Evolutionary conservation across 2,329 filamentous ascomycete species (phyloP).

Genomic region (Rutstroemia sp.): DNA sequence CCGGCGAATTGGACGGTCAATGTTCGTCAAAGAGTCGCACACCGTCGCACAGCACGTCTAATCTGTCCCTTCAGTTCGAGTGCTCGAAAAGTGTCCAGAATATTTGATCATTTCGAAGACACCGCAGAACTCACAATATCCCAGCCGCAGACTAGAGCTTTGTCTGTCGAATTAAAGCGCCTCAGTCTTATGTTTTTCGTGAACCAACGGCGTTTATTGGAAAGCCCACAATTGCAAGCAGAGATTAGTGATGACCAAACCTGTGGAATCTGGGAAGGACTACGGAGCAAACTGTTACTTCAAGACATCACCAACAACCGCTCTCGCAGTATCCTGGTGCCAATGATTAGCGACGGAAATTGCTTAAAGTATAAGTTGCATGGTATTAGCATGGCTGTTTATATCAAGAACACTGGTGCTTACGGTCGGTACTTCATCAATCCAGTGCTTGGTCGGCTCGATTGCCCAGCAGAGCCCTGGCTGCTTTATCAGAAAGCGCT

Average conservation of each 20-base stretch:
- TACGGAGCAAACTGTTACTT: slow-evolving; percentile 51
- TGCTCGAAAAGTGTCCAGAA: slow-evolving; percentile 32
- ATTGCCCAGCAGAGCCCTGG: slow-evolving; percentile 48
- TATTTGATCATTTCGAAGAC: slow-evolving; percentile 45
- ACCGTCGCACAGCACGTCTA: slow-evolving; percentile 29
- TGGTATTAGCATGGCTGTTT: slow-evolving; percentile 38
- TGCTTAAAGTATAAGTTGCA: slow-evolving; percentile 20
- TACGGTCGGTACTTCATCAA: slow-evolving; percentile 49
- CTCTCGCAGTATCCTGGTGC: slow-evolving; percentile 46
- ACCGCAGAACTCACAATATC: slow-evolving; percentile 37
- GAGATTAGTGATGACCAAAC: slow-evolving; percentile 52
- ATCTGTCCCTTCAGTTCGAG: slow-evolving; percentile 42
- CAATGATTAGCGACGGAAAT: slow-evolving; percentile 33
- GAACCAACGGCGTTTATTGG: slow-evolving; percentile 35
- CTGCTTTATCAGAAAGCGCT: slow-evolving; percentile 50
- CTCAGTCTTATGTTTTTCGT: slow-evolving; percentile 48
- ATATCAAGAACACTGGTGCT: slow-evolving; percentile 27
- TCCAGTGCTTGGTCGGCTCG: slow-evolving; percentile 44
- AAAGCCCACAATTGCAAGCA: slow-evolving; percentile 41
- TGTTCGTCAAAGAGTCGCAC: slow-evolving; percentile 22
- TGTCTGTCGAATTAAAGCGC: slow-evolving; percentile 44
- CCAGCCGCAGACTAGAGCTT: slow-evolving; percentile 31
- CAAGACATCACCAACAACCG: slow-evolving; percentile 34
- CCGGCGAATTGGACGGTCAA: slow-evolving; percentile 35
- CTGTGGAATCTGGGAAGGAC: slow-evolving; percentile 51